A percentile compares a stretch with the other conserved stretches of the same genome.
phyloP scores from a whole-genome alignment of 2,329 filamentous ascomycete species.

The Paraphaeosphaeria sporulosa region DNA sequence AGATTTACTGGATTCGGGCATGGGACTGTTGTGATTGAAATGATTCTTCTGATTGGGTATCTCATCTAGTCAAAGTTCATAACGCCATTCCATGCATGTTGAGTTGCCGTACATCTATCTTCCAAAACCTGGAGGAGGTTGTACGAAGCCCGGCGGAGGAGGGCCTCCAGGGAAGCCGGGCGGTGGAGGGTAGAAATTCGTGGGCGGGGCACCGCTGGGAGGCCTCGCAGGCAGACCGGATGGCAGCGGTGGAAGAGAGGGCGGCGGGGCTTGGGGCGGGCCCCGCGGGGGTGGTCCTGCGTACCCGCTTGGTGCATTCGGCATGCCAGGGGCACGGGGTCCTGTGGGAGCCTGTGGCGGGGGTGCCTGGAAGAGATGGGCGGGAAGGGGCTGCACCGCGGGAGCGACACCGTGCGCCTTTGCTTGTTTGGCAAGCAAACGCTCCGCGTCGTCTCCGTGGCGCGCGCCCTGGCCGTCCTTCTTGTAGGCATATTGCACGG shows the following conservation, averaged over 20 bases:
- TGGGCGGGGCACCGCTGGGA: conserved; percentile 70
- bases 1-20: not conserved
- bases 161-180: conserved; percentile 30
- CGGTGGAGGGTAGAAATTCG: conserved; percentile 40
- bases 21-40: not conserved
- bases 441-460: conserved; percentile 92
- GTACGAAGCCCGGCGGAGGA: conserved; percentile 32
- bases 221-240: conserved; percentile 71
- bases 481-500: conserved; percentile 98
- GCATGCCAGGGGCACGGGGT: conserved; percentile 47
- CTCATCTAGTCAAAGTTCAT: conserved; percentile 8
- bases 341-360: conserved; percentile 36
- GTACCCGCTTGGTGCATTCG: conserved; percentile 51
- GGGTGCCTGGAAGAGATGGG: conserved; percentile 68
- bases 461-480: conserved; percentile 98
- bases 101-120: not conserved
- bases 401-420: conserved; percentile 93
- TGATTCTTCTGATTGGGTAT: conserved; percentile 12
- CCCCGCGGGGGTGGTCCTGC: conserved; percentile 48
- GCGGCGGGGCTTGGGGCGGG: conserved; percentile 45
- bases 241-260: conserved; percentile 66
- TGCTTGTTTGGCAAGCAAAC: conserved; percentile 88
- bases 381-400: conserved; percentile 76
- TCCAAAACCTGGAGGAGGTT: conserved; percentile 24
- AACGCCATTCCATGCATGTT: conserved; percentile 8